These are phyloP conservation scores for Cytospora piceae DNA, from an alignment of 2,329 filamentous ascomycete genomes.

Conservation along the genomic window DNA sequence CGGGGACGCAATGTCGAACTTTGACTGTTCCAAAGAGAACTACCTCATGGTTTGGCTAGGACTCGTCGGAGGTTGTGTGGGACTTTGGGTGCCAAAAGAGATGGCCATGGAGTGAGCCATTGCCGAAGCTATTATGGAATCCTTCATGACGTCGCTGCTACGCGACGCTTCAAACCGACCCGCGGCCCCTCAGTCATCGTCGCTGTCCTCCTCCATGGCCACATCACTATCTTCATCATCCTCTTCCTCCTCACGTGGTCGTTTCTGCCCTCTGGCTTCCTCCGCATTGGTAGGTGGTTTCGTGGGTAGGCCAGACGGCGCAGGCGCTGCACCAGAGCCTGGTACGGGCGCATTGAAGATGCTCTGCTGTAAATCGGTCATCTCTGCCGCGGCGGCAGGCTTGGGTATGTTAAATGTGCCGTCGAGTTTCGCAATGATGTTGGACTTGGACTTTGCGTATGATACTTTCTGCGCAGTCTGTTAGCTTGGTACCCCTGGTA, in stretches of 20 bases:
- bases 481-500: conserved; percentile 27
- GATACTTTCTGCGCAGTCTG: conserved; percentile 70
- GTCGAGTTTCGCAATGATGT: conserved; percentile 87
- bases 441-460: conserved; percentile 88
- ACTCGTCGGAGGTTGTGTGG: conserved; percentile 79
- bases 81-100: conserved; percentile 74
- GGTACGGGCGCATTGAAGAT: conserved; percentile 74
- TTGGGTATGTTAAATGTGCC: conserved; percentile 80
- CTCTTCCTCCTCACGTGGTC: conserved; percentile 69
- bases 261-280: conserved; percentile 67
- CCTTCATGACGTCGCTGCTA: conserved; percentile 5
- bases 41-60: conserved; percentile 91
- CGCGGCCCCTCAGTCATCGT: conserved; percentile 61
- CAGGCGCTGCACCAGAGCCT: conserved; percentile 49
- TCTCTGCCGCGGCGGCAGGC: conserved; percentile 58
- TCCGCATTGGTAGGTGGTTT: conserved; percentile 57
- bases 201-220: conserved; percentile 71
- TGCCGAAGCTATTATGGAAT: conserved; percentile 6
- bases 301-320: conserved; percentile 47
- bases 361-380: conserved; percentile 76
- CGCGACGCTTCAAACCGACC: conserved; percentile 3
- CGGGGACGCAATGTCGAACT: conserved; percentile 74
- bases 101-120: conserved; percentile 54
- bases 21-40: conserved; percentile 63
- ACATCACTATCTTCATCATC: conserved; percentile 66